These are phyloP conservation scores for Aspergillus steynii DNA, from an alignment of 495 filamentous ascomycete species.

Conservation along the genomic window DNA sequence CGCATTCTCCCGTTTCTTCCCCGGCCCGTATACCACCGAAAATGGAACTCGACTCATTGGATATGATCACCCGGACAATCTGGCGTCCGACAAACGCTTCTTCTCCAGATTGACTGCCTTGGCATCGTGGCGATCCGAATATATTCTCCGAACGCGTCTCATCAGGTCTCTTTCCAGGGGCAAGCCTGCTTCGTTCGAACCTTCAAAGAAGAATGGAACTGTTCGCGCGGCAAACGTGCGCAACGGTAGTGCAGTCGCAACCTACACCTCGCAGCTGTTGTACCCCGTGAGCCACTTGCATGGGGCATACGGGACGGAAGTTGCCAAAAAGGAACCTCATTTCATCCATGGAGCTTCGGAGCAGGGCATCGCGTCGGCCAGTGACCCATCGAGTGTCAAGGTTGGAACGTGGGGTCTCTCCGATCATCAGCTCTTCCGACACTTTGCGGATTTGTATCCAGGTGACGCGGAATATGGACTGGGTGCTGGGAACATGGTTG, in stretches of 20 bases:
- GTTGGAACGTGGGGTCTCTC: conserved; percentile 82
- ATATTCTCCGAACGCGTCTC: conserved; percentile 81
- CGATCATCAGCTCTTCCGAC: conserved; percentile 69
- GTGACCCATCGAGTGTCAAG: conserved; percentile 74
- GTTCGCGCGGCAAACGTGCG: conserved; percentile 49
- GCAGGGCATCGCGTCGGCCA: conserved; percentile 67
- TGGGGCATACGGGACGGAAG: conserved; percentile 61
- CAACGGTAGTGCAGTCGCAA: conserved; percentile 62
- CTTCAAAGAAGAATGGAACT: conserved; percentile 47
- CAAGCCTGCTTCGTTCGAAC: conserved; percentile 64
- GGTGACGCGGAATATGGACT: conserved; percentile 75
- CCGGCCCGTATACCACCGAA: conserved; percentile 59
- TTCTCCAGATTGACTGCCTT: conserved; percentile 78
- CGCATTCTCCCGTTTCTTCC: conserved; percentile 87
- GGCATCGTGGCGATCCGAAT: conserved; percentile 91
- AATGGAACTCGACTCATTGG: conserved; percentile 22
- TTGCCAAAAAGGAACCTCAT: conserved; percentile 67
- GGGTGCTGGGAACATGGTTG: conserved; percentile 71
- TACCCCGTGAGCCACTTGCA: conserved; percentile 75
- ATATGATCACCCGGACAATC: conserved; percentile 41
- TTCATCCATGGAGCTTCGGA: conserved; percentile 82
- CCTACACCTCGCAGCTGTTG: conserved; percentile 78
- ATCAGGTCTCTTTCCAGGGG: conserved; percentile 77
- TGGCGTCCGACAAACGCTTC: conserved; percentile 65
- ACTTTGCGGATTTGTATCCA: conserved; percentile 73